Conservation (phyloP, 495 filamentous ascomycete genomes). For the Hypoxylon fragiforme region DNA sequence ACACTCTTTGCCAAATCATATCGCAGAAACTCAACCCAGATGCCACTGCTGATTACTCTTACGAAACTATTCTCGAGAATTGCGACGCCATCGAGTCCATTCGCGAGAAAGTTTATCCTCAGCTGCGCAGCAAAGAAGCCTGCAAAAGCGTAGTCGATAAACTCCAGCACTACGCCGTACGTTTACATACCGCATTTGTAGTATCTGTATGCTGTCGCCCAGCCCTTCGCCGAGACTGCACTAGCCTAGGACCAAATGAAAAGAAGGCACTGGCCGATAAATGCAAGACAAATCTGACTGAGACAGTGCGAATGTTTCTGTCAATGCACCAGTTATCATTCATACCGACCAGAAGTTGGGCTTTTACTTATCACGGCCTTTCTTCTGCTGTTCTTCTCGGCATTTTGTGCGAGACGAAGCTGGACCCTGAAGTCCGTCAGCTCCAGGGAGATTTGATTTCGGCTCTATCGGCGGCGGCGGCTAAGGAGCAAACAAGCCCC, state of each 20-base stretch:
- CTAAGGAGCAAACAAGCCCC: constrained; percentile 52
- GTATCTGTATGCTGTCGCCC: constrained; percentile 60
- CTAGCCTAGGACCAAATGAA: constrained; percentile 44
- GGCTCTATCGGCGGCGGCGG: constrained; percentile 58
- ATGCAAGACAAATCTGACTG: constrained; percentile 64
- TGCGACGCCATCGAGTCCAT: constrained; percentile 53
- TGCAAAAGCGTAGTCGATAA: constrained; percentile 59
- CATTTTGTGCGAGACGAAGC: constrained; percentile 63
- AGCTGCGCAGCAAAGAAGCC: constrained; percentile 52
- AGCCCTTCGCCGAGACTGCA: constrained; percentile 50
- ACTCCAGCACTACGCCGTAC: constrained; percentile 57
- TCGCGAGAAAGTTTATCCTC: constrained; percentile 45
- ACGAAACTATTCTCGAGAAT: constrained; percentile 51
- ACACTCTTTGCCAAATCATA: constrained; percentile 55
- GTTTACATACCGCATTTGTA: constrained; percentile 58
- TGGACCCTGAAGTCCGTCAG: constrained; percentile 57
- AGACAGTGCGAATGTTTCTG: constrained; percentile 69
- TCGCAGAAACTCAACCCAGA: constrained; percentile 56
- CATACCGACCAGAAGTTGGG: constrained; percentile 67
- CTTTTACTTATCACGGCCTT: constrained; percentile 66
- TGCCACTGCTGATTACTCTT: constrained; percentile 47
- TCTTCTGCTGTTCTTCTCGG: constrained; percentile 67
- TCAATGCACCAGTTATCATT: constrained; percentile 68
- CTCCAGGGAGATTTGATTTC: constrained; percentile 59
- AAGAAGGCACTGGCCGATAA: constrained; percentile 53